A percentile compares a stretch with the other conserved stretches of the same genome.
Conservation (phyloP, 1,284 basidiomycete species). For the Malassezia psittaci region DNA sequence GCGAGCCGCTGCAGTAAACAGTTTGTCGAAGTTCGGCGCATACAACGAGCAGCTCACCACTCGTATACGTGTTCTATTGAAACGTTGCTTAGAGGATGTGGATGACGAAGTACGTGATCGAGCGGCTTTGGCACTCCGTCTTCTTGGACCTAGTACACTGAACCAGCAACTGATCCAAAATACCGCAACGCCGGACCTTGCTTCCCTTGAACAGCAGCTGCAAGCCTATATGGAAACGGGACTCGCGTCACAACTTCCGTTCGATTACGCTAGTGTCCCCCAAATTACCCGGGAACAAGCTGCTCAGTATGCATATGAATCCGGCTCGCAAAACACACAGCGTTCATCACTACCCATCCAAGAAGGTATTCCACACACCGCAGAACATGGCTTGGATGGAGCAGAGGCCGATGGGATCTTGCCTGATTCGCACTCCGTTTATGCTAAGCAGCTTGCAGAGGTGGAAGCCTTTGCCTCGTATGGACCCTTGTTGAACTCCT, state of each 20-base stretch:
- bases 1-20: slow-evolving; percentile 85
- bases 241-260: slow-evolving; percentile 22
- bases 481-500: slow-evolving; percentile 79
- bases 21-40: slow-evolving; percentile 91
- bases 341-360: neutral
- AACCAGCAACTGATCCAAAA: slow-evolving; percentile 82
- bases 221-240: slow-evolving; percentile 31
- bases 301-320: slow-evolving; percentile 52
- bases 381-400: neutral
- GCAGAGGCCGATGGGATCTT: neutral
- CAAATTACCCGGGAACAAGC: slow-evolving; percentile 18
- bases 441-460: slow-evolving; percentile 71
- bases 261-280: slow-evolving; percentile 36
- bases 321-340: neutral
- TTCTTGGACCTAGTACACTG: slow-evolving; percentile 68
- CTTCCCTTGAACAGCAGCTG: slow-evolving; percentile 34
- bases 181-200: slow-evolving; percentile 54
- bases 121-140: slow-evolving; percentile 72
- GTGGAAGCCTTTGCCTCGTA: slow-evolving; percentile 78
- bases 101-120: slow-evolving; percentile 98
- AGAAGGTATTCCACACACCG: neutral
- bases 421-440: slow-evolving; percentile 52
- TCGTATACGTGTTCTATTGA: slow-evolving; percentile 62
- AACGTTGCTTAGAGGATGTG: slow-evolving; percentile 88
- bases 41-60: slow-evolving; percentile 66